These are phyloP conservation scores for Penicillium samsonianum DNA, from an alignment of 495 filamentous ascomycete genomes.

Conservation along the genomic window DNA sequence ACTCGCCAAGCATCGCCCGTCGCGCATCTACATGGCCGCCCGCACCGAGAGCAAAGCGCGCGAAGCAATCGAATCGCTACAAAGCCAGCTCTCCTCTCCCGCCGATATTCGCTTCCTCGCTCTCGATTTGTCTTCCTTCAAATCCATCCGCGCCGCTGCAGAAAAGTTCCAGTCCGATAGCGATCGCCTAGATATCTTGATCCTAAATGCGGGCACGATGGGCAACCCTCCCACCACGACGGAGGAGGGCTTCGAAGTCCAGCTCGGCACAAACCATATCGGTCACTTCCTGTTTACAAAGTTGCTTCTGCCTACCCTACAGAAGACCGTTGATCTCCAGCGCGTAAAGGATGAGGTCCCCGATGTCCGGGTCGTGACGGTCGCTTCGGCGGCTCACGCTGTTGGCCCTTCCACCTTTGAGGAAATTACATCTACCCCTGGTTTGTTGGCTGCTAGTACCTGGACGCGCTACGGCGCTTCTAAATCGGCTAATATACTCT, in stretches of 20 bases:
- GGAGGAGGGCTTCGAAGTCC: constrained; percentile 77
- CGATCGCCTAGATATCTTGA: constrained; percentile 61
- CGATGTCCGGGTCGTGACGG: constrained; percentile 29
- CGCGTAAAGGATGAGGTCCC: constrained; percentile 25
- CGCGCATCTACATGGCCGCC: constrained; percentile 64
- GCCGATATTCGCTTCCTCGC: constrained; percentile 51
- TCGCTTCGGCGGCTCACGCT: constrained; percentile 45
- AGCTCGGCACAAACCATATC: constrained; percentile 64
- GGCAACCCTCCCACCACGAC: constrained; percentile 52
- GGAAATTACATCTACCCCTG: constrained; percentile 45
- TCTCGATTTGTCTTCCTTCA: constrained; percentile 54
- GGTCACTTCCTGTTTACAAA: constrained; percentile 61
- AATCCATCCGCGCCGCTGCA: constrained; percentile 52
- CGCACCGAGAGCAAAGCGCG: constrained; percentile 55
- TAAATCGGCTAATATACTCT: constrained; percentile 74
- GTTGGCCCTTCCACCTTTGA: constrained; percentile 54
- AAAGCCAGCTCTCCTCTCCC: constrained; percentile 40
- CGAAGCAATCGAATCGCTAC: constrained; percentile 52
- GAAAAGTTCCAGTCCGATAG: constrained; percentile 46
- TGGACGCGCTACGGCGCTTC: constrained; percentile 61
- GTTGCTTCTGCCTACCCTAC: constrained; percentile 60
- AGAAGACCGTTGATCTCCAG: constrained; percentile 42
- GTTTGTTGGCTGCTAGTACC: constrained; percentile 32
- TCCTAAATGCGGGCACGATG: constrained; percentile 62
- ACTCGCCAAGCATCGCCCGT: constrained; percentile 60